These are phyloP conservation scores for Lactarius akahatsu DNA, from an alignment of 768 basidiomycete species.

Conservation along the genomic window DNA sequence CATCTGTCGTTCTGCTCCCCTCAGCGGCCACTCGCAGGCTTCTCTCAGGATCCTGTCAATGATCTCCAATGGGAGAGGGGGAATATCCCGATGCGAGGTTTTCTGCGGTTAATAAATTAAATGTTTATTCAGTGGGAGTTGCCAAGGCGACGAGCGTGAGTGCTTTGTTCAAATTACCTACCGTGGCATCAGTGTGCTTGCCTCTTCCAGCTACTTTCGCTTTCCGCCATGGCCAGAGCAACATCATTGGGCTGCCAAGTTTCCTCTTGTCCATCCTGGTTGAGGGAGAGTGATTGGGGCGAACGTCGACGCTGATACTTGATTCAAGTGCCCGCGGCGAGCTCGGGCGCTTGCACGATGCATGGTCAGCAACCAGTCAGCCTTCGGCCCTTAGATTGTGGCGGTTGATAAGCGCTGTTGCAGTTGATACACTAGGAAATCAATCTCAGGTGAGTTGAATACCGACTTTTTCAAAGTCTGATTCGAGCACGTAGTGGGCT, in stretches of 20 bases:
- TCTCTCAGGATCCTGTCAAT: slow-evolving; percentile 17
- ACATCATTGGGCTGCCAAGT: not conserved
- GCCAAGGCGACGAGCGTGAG: not conserved
- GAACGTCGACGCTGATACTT: not conserved
- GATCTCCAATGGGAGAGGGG: slow-evolving; percentile 17
- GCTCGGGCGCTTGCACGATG: not conserved
- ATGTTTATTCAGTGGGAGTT: slow-evolving; percentile 3
- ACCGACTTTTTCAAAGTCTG: no score
- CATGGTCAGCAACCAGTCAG: not conserved
- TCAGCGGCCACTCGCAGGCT: slow-evolving; percentile 15
- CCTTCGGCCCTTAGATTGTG: not conserved
- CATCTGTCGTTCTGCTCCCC: not conserved
- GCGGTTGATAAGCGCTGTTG: slow-evolving; percentile 1
- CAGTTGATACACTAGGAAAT: not conserved
- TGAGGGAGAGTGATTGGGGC: not conserved
- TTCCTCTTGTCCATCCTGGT: not conserved
- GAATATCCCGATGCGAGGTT: not conserved
- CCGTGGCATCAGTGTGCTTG: not conserved
- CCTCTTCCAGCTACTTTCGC: not conserved
- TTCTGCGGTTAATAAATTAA: slow-evolving; percentile 8
- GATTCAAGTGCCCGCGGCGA: not conserved
- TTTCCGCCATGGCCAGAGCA: slow-evolving; percentile 7
- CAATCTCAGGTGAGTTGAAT: no score
- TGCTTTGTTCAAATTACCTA: not conserved
- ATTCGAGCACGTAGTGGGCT: no score